Evolutionary conservation across 1,284 basidiomycete species (phyloP).

Genomic region (Cryptococcus sp.): DNA sequence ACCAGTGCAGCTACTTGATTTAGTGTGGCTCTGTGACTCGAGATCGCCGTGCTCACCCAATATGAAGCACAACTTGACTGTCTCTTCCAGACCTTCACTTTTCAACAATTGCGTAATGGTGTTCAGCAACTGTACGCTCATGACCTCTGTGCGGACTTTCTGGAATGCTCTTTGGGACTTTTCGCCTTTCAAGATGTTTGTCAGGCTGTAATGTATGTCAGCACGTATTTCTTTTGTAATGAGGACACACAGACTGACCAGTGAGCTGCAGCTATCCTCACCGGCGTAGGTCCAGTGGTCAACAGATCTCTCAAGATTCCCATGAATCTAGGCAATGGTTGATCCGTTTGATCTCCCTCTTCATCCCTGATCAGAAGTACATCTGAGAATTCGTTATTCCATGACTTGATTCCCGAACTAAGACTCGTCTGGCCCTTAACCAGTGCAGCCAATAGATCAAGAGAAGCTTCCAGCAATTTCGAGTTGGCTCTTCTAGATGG

Average conservation of each 20-base stretch:
- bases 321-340: not conserved
- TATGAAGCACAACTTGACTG: conserved; percentile 58
- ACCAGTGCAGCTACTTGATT: conserved; percentile 60
- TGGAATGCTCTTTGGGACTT: conserved; percentile 12
- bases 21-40: no score
- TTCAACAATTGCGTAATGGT: conserved; percentile 29
- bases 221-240: no score
- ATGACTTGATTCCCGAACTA: conserved; percentile 18
- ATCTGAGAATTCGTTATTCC: conserved; percentile 5
- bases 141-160: conserved; percentile 8
- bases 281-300: conserved; percentile 25
- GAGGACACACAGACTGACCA: conserved; percentile 42
- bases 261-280: conserved; percentile 38
- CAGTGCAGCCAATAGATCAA: conserved; percentile 65
- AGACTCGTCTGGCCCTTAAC: conserved; percentile 58
- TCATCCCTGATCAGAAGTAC: not conserved
- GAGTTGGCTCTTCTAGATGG: conserved; percentile 39
- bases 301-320: conserved; percentile 27
- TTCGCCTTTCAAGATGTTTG: conserved; percentile 38
- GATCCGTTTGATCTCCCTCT: conserved; percentile 1
- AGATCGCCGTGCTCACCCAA: conserved; percentile 52
- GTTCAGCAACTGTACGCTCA: conserved; percentile 24
- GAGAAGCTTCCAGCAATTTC: conserved; percentile 64
- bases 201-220: conserved; percentile 19
- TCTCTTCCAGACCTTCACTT: conserved; percentile 31